A percentile compares a stretch with the other conserved stretches of the same genome.
These are phyloP conservation scores for Corymbia citriodora DNA, from an alignment of 441 rosid genomes.

Conservation along the genomic window DNA sequence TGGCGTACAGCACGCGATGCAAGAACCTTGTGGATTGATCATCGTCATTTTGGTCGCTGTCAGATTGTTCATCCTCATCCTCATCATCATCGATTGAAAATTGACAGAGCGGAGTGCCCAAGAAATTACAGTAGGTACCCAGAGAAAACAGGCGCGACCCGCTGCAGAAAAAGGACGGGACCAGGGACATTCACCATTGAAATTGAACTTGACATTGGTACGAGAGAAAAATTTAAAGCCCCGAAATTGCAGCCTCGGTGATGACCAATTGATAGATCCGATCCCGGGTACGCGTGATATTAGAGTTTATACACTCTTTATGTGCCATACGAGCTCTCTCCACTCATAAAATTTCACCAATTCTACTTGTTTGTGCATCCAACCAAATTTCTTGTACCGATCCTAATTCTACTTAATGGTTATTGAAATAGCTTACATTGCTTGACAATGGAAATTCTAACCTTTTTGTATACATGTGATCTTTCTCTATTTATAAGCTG, in stretches of 20 bases:
- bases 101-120: background rate
- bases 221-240: background rate
- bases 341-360: background rate
- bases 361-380: no score
- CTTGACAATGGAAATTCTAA: accelerated
- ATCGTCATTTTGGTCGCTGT: background rate
- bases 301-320: background rate
- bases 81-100: background rate
- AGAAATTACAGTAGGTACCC: background rate
- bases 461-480: background rate
- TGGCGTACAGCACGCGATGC: background rate
- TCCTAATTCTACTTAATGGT: no score
- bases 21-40: background rate
- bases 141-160: background rate
- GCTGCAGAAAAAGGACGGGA: background rate
- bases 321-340: background rate
- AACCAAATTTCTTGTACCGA: no score
- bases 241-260: background rate
- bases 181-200: background rate
- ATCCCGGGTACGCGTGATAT: background rate
- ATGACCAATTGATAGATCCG: background rate
- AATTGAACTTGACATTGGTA: background rate
- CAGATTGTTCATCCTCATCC: background rate
- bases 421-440: no score
- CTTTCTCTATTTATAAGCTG: background rate